Percentiles rank a stretch among this genome's conserved stretches.
phyloP scores from a whole-genome alignment of 2,329 filamentous ascomycete genomes.

The Westerdykella aurantiaca region DNA sequence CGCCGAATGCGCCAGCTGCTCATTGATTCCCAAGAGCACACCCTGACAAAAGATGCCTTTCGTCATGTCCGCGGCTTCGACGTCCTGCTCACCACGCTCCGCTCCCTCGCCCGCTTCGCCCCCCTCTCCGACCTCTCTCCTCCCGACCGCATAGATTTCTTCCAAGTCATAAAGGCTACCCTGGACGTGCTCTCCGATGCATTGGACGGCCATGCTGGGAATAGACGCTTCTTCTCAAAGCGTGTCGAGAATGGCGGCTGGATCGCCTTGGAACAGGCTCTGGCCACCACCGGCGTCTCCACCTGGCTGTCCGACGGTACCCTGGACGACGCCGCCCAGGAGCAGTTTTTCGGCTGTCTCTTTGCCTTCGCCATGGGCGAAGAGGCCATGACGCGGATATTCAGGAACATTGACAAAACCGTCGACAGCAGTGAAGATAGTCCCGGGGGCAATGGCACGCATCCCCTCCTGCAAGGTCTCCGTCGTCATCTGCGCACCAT shows the following conservation, averaged over 20 bases:
- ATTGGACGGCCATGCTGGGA: slow-evolving; percentile 74
- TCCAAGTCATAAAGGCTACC: slow-evolving; percentile 64
- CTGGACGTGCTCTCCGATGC: slow-evolving; percentile 69
- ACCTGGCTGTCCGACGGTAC: slow-evolving; percentile 27
- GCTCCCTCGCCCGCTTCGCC: slow-evolving; percentile 69
- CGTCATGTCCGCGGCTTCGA: slow-evolving; percentile 75
- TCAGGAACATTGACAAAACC: slow-evolving; percentile 41
- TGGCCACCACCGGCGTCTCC: slow-evolving; percentile 58
- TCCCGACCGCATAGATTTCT: slow-evolving; percentile 59
- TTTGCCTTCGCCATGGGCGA: slow-evolving; percentile 77
- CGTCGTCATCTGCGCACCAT: slow-evolving; percentile 27
- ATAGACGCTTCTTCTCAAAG: slow-evolving; percentile 78
- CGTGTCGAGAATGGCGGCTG: slow-evolving; percentile 73
- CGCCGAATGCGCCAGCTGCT: slow-evolving; percentile 62
- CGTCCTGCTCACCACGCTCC: slow-evolving; percentile 62
- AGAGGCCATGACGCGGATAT: slow-evolving; percentile 65
- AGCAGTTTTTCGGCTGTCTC: slow-evolving; percentile 78
- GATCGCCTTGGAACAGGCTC: slow-evolving; percentile 65
- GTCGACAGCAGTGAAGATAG: not conserved
- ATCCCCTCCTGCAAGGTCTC: slow-evolving; percentile 16
- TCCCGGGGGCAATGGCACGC: not conserved
- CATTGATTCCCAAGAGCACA: slow-evolving; percentile 47
- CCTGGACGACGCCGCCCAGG: slow-evolving; percentile 40
- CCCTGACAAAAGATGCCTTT: slow-evolving; percentile 69
- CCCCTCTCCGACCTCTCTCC: slow-evolving; percentile 58